Evolutionary conservation across 2,329 filamentous ascomycete genomes (phyloP), one percentile per base, ranked within the genome.

Genomic region (Huntiella bhutanensis): DNA sequence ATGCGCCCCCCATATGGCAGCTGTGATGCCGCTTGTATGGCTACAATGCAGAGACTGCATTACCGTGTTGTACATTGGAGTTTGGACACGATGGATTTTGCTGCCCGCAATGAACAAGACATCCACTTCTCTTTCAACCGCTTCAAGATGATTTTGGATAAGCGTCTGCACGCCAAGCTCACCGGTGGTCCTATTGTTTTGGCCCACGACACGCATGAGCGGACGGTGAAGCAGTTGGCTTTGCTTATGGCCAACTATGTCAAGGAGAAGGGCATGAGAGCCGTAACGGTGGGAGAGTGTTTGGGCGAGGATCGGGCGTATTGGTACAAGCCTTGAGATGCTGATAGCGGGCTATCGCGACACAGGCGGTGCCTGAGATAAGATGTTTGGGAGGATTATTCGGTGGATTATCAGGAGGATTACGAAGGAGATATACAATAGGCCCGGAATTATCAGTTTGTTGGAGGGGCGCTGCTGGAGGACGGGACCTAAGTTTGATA

Each of bases 1-100:
- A 63, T 69, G 59, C 60, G 65, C 3, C 56, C 66, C 1, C 66
- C 66, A 0, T 67, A 63, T 49, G 61, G 66, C 3, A 64, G 64
- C 46, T 69, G 66, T 56, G 59, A 57, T 41, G 49, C 50, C 6
- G 54, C 48, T 5, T 63, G 62, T 50, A 54, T 60, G 37, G 51
- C 53, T 3, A 54, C 60, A 28, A 53, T 67, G 53, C 55, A 52
- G 2, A 52, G 52, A 17, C 55, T 74, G 22, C 69, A 67, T 36
- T 77, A 76, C 57, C 70, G 75, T 54, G 57, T 74, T 51, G 62
- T 69, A 49, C 70, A 69, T 54, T 71, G 69, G 52, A 68, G 75
- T 54, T 57, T 77, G 10, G 73, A 78, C 55, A 77, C 74, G 12
- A 69, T 75, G 51, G 74, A 77, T 57, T 77, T 72, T 54, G 61